Evolutionary conservation across 768 basidiomycete genomes (phyloP), one percentile per base, ranked within the genome.

Genomic region (Naganishia vishniacii): DNA sequence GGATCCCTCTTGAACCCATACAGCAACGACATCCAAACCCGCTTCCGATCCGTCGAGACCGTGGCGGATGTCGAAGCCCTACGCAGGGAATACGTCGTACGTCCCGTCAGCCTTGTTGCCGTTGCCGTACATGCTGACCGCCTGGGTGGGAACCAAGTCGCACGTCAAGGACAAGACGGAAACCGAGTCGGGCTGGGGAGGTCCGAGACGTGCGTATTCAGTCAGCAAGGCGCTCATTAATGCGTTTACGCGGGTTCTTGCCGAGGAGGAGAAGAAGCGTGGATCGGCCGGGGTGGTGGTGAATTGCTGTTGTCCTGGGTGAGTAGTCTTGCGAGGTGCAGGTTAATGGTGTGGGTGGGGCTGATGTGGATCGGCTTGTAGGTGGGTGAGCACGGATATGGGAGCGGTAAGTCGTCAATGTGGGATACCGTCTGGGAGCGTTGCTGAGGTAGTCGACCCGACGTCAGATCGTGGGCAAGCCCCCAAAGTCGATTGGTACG

Each of bases 221-320:
- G 63, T 64, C 32, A 58, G 51, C 29, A 64, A 64, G 46, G 63
- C 63, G 29, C 37, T 64, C 16, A 59, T 64, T 13, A 59, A 58
- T 18, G 63, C 32, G 2, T 59, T 64, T 18, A 64, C 63, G 15
- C 28, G 23, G 23, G 63, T 64, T 12, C 45, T 64, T n/a, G 63
- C 53, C 12, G 41, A 37, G 15, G 34, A 64, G 32, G 32, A 58
- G 29, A 29, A 16, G 25, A 23, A 32, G 18, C 53, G 16, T 11
- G 49, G 49, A n/a, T n/a, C n/a, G 9, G 29, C 58, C 20, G 45
- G 53, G 12, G 47, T 59, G 16, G 16, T 64, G 51, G 48, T 64
- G 31, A 64, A 64, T 32, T 46, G 49, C 41, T 64, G 63, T 59
- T 64, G 63, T 58, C 63, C 63, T 25, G 63, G 63, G 63, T 64